Evolutionary conservation across 495 filamentous ascomycete genomes (phyloP), one percentile per base, ranked within the genome.

Genomic region (Staphylotrichum tortipilum): DNA sequence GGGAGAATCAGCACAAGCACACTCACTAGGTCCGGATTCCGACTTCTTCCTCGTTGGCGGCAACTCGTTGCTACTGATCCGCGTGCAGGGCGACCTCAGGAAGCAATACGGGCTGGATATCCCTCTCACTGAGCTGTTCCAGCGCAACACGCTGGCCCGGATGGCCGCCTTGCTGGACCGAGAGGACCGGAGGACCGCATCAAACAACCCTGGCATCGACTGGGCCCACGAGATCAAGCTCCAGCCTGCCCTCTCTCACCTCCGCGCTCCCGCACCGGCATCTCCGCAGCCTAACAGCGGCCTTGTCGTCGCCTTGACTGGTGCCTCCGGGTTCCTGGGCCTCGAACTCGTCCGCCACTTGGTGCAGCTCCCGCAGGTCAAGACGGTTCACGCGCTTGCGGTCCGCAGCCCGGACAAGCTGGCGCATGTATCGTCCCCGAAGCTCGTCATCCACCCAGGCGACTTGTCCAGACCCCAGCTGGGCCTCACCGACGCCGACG

Each of bases 311-410:
- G 31, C 61, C 4, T 37, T 68, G 7, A 66, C 65, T 0, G 67
- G 67, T 4, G 58, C 67, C 1, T 67, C 64, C 9, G 64, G 66
- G 0, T 64, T 62, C 36, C 49, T 68, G 6, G 64, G 66, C 9
- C 15, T 43, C 4, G 39, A 56, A n/a, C 28, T 65, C 12, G 43
- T 58, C 3, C 3, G 5, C n/a, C 41, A 10, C 1, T 42, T 57
- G 14, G 21, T 47, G 7, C 24, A 41, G 0, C 3, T 49, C 23
- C 11, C 40, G 1, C 11, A 15, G 3, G 39, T 62, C 4, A 7
- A 11, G 0, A 14, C 34, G 29, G 43, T 65, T 11, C 57, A 62
- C 50, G 60, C 57, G 42, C 4, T 62, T 8, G 52, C 62, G 7
- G 49, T 65, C 8, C 54, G 62, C 58, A n/a, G 48, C n/a, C n/a